These are phyloP conservation scores for Echinosophora koreensis DNA, from an alignment of 306 rosid genomes.

Conservation along the genomic window DNA sequence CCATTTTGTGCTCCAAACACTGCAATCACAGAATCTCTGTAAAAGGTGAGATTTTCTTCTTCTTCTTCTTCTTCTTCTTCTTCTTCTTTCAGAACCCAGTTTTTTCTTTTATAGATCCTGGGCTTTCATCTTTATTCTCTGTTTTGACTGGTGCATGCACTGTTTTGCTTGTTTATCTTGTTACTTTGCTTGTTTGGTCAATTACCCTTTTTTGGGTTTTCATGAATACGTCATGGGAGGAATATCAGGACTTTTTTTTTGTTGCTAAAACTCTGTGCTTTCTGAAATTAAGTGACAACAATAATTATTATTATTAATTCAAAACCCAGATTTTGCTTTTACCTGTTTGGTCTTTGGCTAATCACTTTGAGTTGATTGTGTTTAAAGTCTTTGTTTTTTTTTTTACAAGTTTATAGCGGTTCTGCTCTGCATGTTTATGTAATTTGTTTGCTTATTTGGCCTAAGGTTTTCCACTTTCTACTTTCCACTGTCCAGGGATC, in stretches of 20 bases:
- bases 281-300: neutral
- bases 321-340: slow-evolving; percentile 11
- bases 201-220: slow-evolving; percentile 11
- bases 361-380: slow-evolving; percentile 1
- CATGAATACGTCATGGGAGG: neutral
- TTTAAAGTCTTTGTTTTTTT: neutral
- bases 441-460: neutral
- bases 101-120: neutral
- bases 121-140: neutral
- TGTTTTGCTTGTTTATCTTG: neutral
- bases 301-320: neutral
- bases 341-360: neutral
- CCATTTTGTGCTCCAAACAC: neutral
- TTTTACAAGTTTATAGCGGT: neutral
- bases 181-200: neutral
- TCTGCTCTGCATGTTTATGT: slow-evolving; percentile 12
- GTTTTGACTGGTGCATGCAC: slow-evolving; percentile 14
- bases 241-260: neutral
- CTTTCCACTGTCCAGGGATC: neutral
- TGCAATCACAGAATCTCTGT: slow-evolving; percentile 3
- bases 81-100: neutral
- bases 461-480: neutral
- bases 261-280: neutral
- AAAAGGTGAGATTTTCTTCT: slow-evolving; percentile 2
- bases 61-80: neutral